Conservation (phyloP, 805 yeast genomes). For the Candida krabiensis region DNA sequence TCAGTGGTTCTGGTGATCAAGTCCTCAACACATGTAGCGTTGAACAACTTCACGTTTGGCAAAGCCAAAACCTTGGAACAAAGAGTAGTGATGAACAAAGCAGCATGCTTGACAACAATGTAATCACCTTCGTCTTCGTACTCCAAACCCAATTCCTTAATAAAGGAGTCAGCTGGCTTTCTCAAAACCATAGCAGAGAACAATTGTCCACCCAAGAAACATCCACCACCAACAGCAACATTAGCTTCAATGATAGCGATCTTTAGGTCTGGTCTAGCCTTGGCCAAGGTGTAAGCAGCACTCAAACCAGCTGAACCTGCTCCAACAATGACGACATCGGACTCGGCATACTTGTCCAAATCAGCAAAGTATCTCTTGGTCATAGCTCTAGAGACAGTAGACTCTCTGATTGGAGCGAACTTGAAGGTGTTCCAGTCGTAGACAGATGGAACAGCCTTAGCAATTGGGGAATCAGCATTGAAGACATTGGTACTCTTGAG, state of each 20-base stretch:
- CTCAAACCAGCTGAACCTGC: slow-evolving; percentile 78
- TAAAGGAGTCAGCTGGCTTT: slow-evolving; percentile 73
- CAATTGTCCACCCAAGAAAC: slow-evolving; percentile 75
- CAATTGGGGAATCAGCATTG: slow-evolving; percentile 27
- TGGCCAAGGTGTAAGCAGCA: slow-evolving; percentile 73
- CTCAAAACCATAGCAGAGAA: slow-evolving; percentile 79
- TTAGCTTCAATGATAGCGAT: slow-evolving; percentile 72
- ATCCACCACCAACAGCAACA: slow-evolving; percentile 81
- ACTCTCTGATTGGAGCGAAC: slow-evolving; percentile 74
- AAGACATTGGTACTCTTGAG: slow-evolving; percentile 24
- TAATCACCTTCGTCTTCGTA: slow-evolving; percentile 81
- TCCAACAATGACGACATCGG: slow-evolving; percentile 74
- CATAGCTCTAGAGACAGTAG: slow-evolving; percentile 80
- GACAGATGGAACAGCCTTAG: slow-evolving; percentile 31
- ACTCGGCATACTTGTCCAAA: slow-evolving; percentile 70
- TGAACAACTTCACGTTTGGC: slow-evolving; percentile 75
- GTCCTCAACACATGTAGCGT: slow-evolving; percentile 81
- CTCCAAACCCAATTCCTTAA: slow-evolving; percentile 60
- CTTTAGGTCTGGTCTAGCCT: slow-evolving; percentile 72
- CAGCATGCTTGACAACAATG: slow-evolving; percentile 80
- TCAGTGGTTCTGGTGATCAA: slow-evolving; percentile 68
- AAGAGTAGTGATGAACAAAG: slow-evolving; percentile 70
- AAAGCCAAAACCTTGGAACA: slow-evolving; percentile 66
- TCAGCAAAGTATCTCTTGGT: slow-evolving; percentile 72
- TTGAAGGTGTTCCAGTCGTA: slow-evolving; percentile 66